Conservation (phyloP, 805 yeast species). For the Yarrowia yakushimensis region DNA sequence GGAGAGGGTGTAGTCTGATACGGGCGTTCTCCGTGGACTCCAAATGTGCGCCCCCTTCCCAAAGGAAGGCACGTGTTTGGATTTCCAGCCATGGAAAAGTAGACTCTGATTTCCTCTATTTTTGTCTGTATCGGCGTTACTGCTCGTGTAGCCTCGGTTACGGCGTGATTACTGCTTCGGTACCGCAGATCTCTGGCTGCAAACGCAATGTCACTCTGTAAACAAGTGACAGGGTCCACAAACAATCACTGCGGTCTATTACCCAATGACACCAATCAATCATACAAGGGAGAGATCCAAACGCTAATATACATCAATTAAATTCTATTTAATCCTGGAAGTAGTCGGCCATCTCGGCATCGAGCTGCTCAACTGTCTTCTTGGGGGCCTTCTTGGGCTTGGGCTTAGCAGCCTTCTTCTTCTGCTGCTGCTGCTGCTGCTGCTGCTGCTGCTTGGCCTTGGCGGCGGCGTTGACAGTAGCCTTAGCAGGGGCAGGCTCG, state of each 20-base stretch:
- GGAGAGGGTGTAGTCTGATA: no score
- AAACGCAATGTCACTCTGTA: background rate
- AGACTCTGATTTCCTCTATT: no score
- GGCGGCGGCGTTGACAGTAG: conserved; percentile 28
- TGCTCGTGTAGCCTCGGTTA: background rate
- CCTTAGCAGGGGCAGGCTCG: conserved; percentile 26
- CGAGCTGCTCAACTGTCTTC: conserved; percentile 89
- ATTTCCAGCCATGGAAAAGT: background rate
- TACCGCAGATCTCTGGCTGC: background rate
- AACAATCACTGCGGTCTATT: background rate
- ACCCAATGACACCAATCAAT: no score
- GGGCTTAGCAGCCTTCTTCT: conserved; percentile 29
- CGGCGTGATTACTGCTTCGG: background rate
- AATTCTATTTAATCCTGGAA: conserved; percentile 22
- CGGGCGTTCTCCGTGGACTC: no score
- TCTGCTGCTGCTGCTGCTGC: conserved; percentile 29
- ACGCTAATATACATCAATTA: conserved; percentile 23
- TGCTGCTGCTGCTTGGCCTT: conserved; percentile 26
- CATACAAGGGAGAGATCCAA: no score
- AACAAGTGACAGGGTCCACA: background rate
- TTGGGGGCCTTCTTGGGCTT: conserved; percentile 38
- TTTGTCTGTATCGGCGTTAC: background rate
- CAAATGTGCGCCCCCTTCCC: no score
- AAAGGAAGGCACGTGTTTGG: background rate
- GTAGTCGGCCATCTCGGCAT: conserved; percentile 95